Percentiles rank a stretch among this genome's conserved stretches.
phyloP scores from a whole-genome alignment of 495 filamentous ascomycete species.

The Hypoxylon perforatum region DNA sequence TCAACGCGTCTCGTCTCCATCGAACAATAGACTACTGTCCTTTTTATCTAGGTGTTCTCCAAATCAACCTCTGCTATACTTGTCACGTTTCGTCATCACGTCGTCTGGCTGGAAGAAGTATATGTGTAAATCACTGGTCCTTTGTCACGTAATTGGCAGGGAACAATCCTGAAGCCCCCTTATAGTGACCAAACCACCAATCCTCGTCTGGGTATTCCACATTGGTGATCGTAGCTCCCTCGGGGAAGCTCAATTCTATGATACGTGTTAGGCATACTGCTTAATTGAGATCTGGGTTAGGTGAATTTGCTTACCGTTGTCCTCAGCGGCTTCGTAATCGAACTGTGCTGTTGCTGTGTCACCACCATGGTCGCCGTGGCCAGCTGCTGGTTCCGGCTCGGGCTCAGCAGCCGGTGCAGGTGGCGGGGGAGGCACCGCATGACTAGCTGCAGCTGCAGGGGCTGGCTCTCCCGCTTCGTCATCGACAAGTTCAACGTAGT shows the following conservation, averaged over 20 bases:
- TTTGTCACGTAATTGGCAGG: constrained; percentile 84
- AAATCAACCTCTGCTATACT: constrained; percentile 22
- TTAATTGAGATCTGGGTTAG: background rate
- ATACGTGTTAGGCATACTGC: constrained; percentile 33
- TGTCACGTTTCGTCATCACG: constrained; percentile 5
- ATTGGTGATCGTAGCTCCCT: constrained; percentile 78
- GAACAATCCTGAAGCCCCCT: constrained; percentile 86
- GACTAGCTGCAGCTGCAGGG: constrained; percentile 48
- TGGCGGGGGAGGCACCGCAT: constrained; percentile 40
- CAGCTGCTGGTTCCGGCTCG: constrained; percentile 40
- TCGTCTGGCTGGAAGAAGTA: constrained; percentile 4
- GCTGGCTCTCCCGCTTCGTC: constrained; percentile 51
- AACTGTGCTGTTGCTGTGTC: constrained; percentile 85
- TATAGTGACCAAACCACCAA: constrained; percentile 94
- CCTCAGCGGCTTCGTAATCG: constrained; percentile 97
- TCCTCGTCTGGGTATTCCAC: constrained; percentile 96
- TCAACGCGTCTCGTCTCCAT: constrained; percentile 7
- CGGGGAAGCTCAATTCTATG: constrained; percentile 85
- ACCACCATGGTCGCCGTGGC: constrained; percentile 62
- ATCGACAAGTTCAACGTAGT: constrained; percentile 90
- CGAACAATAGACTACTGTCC: constrained; percentile 2
- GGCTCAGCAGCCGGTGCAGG: constrained; percentile 47
- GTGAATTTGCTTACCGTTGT: constrained; percentile 71
- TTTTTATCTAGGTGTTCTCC: constrained; percentile 25
- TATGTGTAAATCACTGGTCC: constrained; percentile 57